phyloP scores from a whole-genome alignment of 495 filamentous ascomycete genomes.

The Aspergillus biplanus region DNA sequence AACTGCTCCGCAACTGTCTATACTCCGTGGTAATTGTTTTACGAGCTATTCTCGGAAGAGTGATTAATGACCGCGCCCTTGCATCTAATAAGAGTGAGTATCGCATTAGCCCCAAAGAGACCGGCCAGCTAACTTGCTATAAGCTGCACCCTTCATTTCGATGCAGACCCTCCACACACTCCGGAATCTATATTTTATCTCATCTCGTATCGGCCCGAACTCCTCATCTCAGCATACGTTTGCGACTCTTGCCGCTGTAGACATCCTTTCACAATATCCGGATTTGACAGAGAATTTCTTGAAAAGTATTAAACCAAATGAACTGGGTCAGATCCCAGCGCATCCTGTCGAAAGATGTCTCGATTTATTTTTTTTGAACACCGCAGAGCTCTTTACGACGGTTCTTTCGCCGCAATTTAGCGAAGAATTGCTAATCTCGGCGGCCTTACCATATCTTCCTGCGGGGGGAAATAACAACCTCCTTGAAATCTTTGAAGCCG shows the following conservation, averaged over 20 bases:
- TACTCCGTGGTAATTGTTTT: constrained; percentile 80
- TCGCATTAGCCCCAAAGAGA: neutral
- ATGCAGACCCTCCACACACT: constrained; percentile 78
- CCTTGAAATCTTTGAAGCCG: constrained; percentile 85
- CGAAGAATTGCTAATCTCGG: constrained; percentile 74
- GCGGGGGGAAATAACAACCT: constrained; percentile 64
- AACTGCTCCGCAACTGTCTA: constrained; percentile 75
- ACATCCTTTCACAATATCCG: constrained; percentile 79
- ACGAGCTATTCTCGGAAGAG: constrained; percentile 71
- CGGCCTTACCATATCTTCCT: constrained; percentile 77
- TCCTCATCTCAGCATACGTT: constrained; percentile 83
- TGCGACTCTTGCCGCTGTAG: constrained; percentile 84
- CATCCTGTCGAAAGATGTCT: constrained; percentile 78
- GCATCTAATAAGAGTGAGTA: constrained; percentile 58
- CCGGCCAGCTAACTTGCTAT: neutral
- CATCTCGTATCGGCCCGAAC: constrained; percentile 72
- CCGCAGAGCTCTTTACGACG: constrained; percentile 81
- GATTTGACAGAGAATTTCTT: constrained; percentile 72
- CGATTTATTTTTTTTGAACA: constrained; percentile 92
- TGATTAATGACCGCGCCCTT: constrained; percentile 58
- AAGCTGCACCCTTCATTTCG: constrained; percentile 70
- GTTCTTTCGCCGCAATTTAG: constrained; percentile 64
- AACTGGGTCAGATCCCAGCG: constrained; percentile 65
- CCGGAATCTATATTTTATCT: constrained; percentile 85
- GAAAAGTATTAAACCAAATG: constrained; percentile 58